Conservation (phyloP, 176 grass and related monocot genomes). For the Ensete ventricosum region DNA sequence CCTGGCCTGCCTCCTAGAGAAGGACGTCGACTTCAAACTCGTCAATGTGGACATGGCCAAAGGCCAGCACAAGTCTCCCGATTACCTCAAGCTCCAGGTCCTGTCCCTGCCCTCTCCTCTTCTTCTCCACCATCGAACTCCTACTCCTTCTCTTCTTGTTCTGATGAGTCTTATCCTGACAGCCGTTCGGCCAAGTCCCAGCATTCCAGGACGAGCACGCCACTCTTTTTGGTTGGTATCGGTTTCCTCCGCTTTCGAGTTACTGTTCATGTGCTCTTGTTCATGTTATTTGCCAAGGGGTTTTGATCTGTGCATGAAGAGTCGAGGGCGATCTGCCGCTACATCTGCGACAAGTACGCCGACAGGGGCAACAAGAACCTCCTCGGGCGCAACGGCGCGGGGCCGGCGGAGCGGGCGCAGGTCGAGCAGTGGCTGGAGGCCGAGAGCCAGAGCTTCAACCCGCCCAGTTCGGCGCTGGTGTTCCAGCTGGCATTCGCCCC, state of each 20-base stretch:
- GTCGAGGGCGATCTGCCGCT: slow-evolving; percentile 83
- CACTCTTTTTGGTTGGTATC: slow-evolving; percentile 53
- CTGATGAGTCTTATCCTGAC: neutral
- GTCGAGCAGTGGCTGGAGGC: slow-evolving; percentile 86
- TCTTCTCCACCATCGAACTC: no score
- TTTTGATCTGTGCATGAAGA: slow-evolving; percentile 39
- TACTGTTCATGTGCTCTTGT: neutral
- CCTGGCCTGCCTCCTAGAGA: slow-evolving; percentile 65
- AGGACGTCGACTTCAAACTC: slow-evolving; percentile 70
- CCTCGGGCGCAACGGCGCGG: slow-evolving; percentile 51
- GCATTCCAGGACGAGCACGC: slow-evolving; percentile 78
- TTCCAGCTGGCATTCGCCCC: slow-evolving; percentile 77
- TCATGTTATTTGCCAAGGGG: neutral
- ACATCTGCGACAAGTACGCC: slow-evolving; percentile 63
- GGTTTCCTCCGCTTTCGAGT: neutral
- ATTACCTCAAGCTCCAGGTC: slow-evolving; percentile 77
- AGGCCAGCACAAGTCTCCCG: slow-evolving; percentile 76
- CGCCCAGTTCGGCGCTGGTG: slow-evolving; percentile 49
- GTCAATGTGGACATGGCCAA: slow-evolving; percentile 77
- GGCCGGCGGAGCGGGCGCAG: slow-evolving; percentile 38
- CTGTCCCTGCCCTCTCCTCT: neutral
- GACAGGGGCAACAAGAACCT: slow-evolving; percentile 45
- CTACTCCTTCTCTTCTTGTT: neutral
- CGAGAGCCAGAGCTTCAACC: slow-evolving; percentile 74
- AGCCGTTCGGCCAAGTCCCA: slow-evolving; percentile 90